A percentile compares a stretch with the other conserved stretches of the same genome.
phyloP scores from a whole-genome alignment of 1,284 basidiomycete species.

The Apiotrichum akiyoshidainum region DNA sequence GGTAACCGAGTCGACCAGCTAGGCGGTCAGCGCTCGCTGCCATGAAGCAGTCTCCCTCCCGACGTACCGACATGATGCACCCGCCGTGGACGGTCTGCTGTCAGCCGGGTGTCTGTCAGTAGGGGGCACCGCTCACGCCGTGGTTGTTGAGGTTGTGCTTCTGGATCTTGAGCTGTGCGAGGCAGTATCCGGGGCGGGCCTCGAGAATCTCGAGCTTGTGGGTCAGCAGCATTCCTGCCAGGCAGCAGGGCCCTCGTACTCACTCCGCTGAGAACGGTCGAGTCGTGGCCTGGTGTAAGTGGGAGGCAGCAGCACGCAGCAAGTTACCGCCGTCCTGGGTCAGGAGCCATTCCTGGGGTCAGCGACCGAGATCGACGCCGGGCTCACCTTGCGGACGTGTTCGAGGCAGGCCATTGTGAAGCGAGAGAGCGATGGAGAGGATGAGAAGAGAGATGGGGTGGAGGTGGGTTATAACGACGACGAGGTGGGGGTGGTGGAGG shows the following conservation, averaged over 20 bases:
- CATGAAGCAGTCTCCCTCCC: too few relatives aligned
- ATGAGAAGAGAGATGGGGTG: neutral
- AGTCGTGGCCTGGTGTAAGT: slow-evolving; percentile 14
- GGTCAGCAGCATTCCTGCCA: neutral
- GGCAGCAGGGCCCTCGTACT: too few relatives aligned
- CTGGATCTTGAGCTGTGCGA: slow-evolving; percentile 5
- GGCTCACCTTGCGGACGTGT: slow-evolving; percentile 13
- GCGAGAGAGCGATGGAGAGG: too few relatives aligned
- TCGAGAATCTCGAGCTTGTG: slow-evolving; percentile 18
- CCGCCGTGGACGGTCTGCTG: slow-evolving; percentile 14
- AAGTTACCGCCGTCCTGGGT: slow-evolving; percentile 1
- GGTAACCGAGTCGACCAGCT: slow-evolving; percentile 20
- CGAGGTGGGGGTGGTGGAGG: too few relatives aligned
- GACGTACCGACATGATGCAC: slow-evolving; percentile 15
- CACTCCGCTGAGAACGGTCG: slow-evolving; percentile 6
- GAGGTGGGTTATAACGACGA: too few relatives aligned
- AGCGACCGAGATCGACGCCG: neutral
- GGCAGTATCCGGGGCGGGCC: slow-evolving; percentile 14
- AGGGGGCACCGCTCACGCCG: slow-evolving; percentile 4
- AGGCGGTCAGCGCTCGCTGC: neutral
- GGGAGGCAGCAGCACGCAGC: neutral
- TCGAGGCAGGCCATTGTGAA: slow-evolving; percentile 17
- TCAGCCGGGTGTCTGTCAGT: neutral
- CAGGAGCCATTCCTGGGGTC: slow-evolving; percentile 4
- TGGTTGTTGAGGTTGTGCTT: slow-evolving; percentile 14